These are phyloP conservation scores for Avena atlantica DNA, from an alignment of 176 grass and related monocot genomes.

Conservation along the genomic window DNA sequence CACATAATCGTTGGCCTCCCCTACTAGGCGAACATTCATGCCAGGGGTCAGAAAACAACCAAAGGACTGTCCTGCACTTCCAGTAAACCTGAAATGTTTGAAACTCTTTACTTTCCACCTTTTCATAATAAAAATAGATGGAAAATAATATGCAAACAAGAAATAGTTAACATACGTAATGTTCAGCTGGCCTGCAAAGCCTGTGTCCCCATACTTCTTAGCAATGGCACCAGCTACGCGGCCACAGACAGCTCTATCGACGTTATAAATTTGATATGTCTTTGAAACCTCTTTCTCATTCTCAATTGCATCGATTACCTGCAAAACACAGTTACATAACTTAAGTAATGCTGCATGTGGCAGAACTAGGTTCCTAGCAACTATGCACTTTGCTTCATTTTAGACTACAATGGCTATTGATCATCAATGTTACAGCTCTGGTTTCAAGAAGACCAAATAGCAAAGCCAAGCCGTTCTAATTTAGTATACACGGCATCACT, in stretches of 20 bases:
- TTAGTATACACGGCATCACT: slow-evolving; percentile 25
- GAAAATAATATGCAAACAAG: slow-evolving; percentile 27
- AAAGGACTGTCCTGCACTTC: slow-evolving; percentile 99
- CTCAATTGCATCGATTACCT: slow-evolving; percentile 94
- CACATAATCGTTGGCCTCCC: slow-evolving; percentile 98
- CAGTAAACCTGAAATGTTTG: slow-evolving; percentile 76
- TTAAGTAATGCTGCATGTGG: slow-evolving; percentile 38
- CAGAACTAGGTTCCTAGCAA: slow-evolving; percentile 21
- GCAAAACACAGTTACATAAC: slow-evolving; percentile 39
- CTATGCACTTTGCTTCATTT: not conserved
- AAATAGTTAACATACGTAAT: slow-evolving; percentile 70
- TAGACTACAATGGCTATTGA: slow-evolving; percentile 21
- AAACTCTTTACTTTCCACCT: slow-evolving; percentile 39
- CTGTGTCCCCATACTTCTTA: slow-evolving; percentile 96
- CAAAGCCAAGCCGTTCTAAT: slow-evolving; percentile 1
- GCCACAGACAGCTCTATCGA: slow-evolving; percentile 97
- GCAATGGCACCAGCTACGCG: slow-evolving; percentile 95
- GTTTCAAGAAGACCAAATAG: slow-evolving; percentile 21
- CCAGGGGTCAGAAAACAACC: slow-evolving; percentile 97
- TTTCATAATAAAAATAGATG: slow-evolving; percentile 24
- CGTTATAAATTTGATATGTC: slow-evolving; percentile 83
- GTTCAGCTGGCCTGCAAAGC: slow-evolving; percentile 94
- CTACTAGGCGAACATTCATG: slow-evolving; percentile 89
- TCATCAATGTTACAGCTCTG: slow-evolving; percentile 39
- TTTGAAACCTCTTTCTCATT: slow-evolving; percentile 90